Base-by-base conservation (phyloP, 202 grass and related monocot genomes). In the Saccharum hybrid region DNA sequence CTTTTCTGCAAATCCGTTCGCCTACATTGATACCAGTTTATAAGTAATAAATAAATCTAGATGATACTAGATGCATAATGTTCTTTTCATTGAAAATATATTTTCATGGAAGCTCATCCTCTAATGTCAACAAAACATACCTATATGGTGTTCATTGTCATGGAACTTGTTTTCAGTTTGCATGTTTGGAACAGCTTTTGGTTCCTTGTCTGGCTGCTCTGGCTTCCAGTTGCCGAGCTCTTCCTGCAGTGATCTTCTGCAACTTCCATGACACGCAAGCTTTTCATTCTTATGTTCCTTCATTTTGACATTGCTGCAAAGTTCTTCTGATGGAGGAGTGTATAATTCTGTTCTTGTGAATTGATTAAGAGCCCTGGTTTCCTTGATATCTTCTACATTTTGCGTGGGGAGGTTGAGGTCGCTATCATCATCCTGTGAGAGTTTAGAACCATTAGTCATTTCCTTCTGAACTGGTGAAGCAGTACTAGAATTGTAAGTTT, bases 121-220 rank as follows among this genome's bases (percentile, higher is more conserved):
- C 37, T 54, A 75, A 52, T 74, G 38, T 15, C 49, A 63, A 39
- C n/a, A 75, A 28, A 88, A 79, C 68, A 81, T 98, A 98, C 95
- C 95, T 89, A 40, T 88, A 75, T 81, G 21, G 42, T 81, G 40
- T 77, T 88, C 71, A 68, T 90, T 49, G 31, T 82, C 86, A 18
- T 91, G 46, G 62, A 68, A 69, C 15, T 56, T 91, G 28, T 49
- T 88, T 81, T 64, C 52, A 72, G 60, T 11, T 65, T 12, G 9
- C 85, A 56, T 72, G 63, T 48, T 79, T 52, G 71, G 43, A 65
- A 74, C 81, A 77, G 51, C 72, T 87, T 73, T 79, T 70, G 48
- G 37, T 68, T 81, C 54, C 26, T 74, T 86, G 33, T 79, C 40
- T 37, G 45, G 74, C 48, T 87, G 72, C 72, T 79, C 62, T 74